Evolutionary conservation across 1,139 yeast species (phyloP).

Genomic region (Pichia sp.): DNA sequence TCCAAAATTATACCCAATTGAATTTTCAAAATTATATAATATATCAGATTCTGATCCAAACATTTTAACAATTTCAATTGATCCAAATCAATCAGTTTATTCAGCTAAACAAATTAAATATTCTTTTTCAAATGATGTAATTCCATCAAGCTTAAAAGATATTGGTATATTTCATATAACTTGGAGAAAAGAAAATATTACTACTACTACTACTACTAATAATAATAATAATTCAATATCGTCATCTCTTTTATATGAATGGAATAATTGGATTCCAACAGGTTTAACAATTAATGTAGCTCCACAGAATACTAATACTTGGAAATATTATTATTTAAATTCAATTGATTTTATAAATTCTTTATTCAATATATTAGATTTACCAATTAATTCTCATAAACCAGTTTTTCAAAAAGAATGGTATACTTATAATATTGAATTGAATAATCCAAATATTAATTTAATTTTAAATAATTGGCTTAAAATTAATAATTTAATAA

Average conservation of each 20-base stretch:
- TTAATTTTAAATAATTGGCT: background rate
- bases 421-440: constrained; percentile 14
- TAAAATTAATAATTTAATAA: background rate
- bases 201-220: too few species aligned
- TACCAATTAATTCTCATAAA: background rate
- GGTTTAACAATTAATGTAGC: constrained; percentile 19
- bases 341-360: constrained; percentile 11
- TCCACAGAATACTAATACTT: constrained; percentile 21
- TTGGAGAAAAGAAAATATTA: background rate
- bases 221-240: background rate
- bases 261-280: constrained; percentile 7
- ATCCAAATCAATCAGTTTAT: background rate
- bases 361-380: background rate
- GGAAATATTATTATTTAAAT: constrained; percentile 16
- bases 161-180: background rate
- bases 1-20: background rate
- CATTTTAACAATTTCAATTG: background rate
- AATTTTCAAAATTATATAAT: background rate
- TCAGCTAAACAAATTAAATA: background rate
- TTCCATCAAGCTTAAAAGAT: too few species aligned
- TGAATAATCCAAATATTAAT: background rate
- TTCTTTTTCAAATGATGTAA: background rate
- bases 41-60: background rate
- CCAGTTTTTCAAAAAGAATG: constrained; percentile 23
- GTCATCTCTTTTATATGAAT: constrained; percentile 3